Percentiles rank a stretch among this genome's conserved stretches.
Evolutionary conservation across 2,329 filamentous ascomycete genomes (phyloP).

Genomic region (Zymoseptoria ardabiliae): DNA sequence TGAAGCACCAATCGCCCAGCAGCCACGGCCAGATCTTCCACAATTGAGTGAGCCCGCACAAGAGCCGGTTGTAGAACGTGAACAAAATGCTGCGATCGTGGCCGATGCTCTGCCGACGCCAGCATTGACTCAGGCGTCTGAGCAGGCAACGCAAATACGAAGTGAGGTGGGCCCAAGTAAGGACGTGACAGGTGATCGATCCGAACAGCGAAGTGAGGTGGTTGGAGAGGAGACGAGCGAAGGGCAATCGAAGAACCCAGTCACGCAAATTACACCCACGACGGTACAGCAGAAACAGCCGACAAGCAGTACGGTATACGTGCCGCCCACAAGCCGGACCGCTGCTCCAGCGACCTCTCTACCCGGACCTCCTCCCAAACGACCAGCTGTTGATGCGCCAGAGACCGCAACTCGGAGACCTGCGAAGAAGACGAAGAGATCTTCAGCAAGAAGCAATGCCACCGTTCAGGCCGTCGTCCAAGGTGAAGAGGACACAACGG

Average conservation of each 20-base stretch:
- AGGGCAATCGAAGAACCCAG: not conserved
- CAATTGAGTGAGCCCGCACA: conserved; percentile 8
- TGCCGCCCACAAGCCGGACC: not conserved
- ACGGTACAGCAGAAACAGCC: not conserved
- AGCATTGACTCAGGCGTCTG: not conserved
- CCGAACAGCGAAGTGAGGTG: not conserved
- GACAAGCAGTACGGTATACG: not conserved
- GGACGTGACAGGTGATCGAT: not conserved
- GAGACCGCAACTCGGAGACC: conserved; percentile 6
- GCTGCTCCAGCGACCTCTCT: no score
- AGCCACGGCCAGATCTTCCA: conserved; percentile 11
- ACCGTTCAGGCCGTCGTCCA: conserved; percentile 13
- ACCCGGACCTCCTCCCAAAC: conserved; percentile 3
- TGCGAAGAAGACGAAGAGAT: conserved; percentile 17
- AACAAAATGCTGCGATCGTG: not conserved
- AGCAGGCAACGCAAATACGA: not conserved
- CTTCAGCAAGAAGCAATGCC: conserved; percentile 17
- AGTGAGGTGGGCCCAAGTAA: not conserved
- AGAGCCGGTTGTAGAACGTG: not conserved
- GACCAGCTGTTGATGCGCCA: conserved; percentile 3
- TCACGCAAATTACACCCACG: not conserved
- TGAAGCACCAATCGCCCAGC: conserved; percentile 2
- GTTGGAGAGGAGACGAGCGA: not conserved
- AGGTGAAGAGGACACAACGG: conserved; percentile 8
- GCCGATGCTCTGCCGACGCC: not conserved